Base-by-base conservation (phyloP, 177 flowering plant genomes). In the Vitis hybrid region DNA sequence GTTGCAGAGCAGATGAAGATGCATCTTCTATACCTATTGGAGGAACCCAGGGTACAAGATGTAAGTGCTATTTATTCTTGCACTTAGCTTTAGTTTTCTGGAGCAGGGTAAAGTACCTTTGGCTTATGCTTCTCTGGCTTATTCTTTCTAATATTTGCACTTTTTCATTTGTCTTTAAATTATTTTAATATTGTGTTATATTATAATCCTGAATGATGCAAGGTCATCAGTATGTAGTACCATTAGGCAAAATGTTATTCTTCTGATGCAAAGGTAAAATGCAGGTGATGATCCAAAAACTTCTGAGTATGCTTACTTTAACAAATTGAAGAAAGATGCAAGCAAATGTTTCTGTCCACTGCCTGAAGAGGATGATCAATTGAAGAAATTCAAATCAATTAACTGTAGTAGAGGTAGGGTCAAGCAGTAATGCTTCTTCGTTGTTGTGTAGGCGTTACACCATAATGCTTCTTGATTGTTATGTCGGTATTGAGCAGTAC, bases 291-390 rank as follows among this genome's bases (percentile, higher is more conserved):
- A 62, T 15, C 83, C 94, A 2, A 90, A 90, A 75, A 90, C 94
- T 51, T 85, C 90, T 1, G 94, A 90, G 75, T 90, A 69, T 74
- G 85, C 85, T 3, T 86, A 79, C 72, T 90, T 84, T 73, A 86
- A 83, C 74, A 85, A 77, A 63, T 69, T 88, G 26, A 86, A 79
- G 77, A 72, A 71, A 72, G 77, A 76, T 70, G 70, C 78, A 4
- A 75, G 74, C 52, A 72, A 11, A 3, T 33, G 19, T 53, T 51
- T 33, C 50, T 67, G 62, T 66, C 16, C 70, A 19, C 66, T 19
- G 39, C 68, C 66, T 20, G 75, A 73, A 18, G 78, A 81, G 61
- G 63, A 59, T 3, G 33, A 19, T 16, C 77, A 69, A 52, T 20
- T 68, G 49, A 73, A 77, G 62, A 72, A 70, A 51, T 68, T 63